Evolutionary conservation across 345 rosid species (phyloP).

Genomic region (Moricandia arvensis): DNA sequence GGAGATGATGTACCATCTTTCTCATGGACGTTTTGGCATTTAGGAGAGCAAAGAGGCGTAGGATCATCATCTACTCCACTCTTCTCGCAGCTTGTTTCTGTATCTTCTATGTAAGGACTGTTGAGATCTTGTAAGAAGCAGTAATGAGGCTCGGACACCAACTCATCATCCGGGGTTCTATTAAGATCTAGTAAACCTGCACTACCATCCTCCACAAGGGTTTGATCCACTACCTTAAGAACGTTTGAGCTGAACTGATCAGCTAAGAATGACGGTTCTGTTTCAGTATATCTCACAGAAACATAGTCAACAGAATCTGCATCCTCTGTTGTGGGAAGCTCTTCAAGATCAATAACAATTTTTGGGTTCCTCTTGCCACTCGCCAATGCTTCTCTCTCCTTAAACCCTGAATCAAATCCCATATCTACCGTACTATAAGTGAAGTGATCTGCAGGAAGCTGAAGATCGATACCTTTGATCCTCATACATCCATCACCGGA

Average conservation of each 20-base stretch:
- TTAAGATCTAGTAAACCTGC: slow-evolving; percentile 39
- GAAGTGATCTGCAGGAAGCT: slow-evolving; percentile 33
- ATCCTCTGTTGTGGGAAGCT: slow-evolving; percentile 25
- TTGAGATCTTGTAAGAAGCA: slow-evolving; percentile 37
- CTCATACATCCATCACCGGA: slow-evolving; percentile 4
- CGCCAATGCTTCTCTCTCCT: slow-evolving; percentile 12
- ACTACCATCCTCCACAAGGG: too few species aligned
- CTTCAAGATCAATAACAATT: slow-evolving; percentile 39
- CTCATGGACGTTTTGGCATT: too few species aligned
- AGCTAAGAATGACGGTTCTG: slow-evolving; percentile 8
- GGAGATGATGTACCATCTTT: too few species aligned
- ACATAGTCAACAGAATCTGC: slow-evolving; percentile 19
- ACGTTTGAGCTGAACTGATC: too few species aligned
- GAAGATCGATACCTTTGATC: slow-evolving; percentile 27
- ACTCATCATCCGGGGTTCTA: slow-evolving; percentile 22
- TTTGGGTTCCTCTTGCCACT: slow-evolving; percentile 30
- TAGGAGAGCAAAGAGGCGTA: slow-evolving; percentile 21
- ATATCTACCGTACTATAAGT: too few species aligned
- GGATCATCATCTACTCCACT: slow-evolving; percentile 31
- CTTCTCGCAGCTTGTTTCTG: slow-evolving; percentile 29
- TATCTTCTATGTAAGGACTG: slow-evolving; percentile 35
- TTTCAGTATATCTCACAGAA: slow-evolving; percentile 14
- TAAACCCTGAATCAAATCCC: too few species aligned
- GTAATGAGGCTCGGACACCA: slow-evolving; percentile 12
- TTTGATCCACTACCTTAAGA: too few species aligned